Evolutionary conservation across 495 filamentous ascomycete species (phyloP).

Genomic region (Apiosordaria backusii): DNA sequence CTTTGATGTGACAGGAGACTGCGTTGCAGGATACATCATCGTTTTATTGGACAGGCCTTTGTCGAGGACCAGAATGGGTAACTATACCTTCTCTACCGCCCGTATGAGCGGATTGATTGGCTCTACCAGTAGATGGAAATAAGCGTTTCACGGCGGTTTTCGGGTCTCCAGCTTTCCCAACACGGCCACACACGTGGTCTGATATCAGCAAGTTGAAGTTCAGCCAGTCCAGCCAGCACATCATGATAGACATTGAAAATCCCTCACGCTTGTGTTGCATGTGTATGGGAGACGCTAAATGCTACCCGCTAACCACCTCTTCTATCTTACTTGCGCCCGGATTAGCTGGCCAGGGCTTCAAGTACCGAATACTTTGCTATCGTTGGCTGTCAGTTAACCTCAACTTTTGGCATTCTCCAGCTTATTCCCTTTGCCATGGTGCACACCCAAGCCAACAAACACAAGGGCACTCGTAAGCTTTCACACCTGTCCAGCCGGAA

Average conservation of each 20-base stretch:
- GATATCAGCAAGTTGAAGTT: not conserved
- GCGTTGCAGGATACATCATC: not conserved
- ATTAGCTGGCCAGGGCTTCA: not conserved
- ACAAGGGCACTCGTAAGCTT: not conserved
- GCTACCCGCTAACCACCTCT: not conserved
- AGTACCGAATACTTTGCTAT: not conserved
- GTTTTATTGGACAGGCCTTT: not conserved
- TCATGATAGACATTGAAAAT: not conserved
- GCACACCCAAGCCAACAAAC: not conserved
- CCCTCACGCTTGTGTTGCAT: not conserved
- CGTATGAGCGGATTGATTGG: not conserved
- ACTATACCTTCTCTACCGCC: not conserved
- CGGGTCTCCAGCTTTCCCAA: not conserved
- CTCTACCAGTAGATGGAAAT: not conserved
- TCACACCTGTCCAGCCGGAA: not conserved
- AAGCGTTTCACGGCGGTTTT: not conserved
- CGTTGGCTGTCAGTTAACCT: not conserved
- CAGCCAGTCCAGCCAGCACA: not conserved
- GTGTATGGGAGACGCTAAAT: not conserved
- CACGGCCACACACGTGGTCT: not conserved
- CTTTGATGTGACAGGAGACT: not conserved
- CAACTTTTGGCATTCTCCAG: not conserved
- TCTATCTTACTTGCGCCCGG: not conserved
- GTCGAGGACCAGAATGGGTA: not conserved
- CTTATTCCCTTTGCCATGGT: not conserved